A percentile compares a stretch with the other conserved stretches of the same genome.
phyloP scores from a whole-genome alignment of 345 rosid species.

The Brassica cretica region DNA sequence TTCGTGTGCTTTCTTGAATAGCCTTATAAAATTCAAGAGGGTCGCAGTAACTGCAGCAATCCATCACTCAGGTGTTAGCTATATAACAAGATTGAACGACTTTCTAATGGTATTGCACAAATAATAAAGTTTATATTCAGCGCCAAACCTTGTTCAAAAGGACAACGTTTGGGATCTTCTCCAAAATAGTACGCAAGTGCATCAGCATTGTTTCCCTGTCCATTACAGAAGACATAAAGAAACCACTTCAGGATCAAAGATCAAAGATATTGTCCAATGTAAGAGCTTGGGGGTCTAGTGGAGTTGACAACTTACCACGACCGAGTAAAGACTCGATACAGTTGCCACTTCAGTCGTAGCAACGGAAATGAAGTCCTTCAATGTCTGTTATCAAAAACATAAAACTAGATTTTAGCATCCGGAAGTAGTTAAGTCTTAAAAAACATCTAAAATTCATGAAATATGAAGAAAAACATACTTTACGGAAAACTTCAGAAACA shows the following conservation, averaged over 20 bases:
- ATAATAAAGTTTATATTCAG: conserved; percentile 16
- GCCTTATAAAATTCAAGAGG: conserved; percentile 74
- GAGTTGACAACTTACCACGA: conserved; percentile 65
- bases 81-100: not conserved
- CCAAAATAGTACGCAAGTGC: conserved; percentile 91
- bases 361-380: conserved; percentile 68
- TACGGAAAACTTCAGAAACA: conserved; percentile 80
- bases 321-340: conserved; percentile 73
- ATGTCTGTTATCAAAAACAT: conserved; percentile 49
- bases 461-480: conserved; percentile 48
- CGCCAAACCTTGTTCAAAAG: conserved; percentile 91
- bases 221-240: conserved; percentile 18
- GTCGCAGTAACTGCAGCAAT: conserved; percentile 78
- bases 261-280: conserved; percentile 10
- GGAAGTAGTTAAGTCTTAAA: not conserved
- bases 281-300: not conserved
- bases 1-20: conserved; percentile 93
- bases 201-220: conserved; percentile 98
- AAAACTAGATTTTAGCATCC: conserved; percentile 17
- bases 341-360: conserved; percentile 84
- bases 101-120: conserved; percentile 9
- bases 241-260: conserved; percentile 2
- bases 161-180: conserved; percentile 96
- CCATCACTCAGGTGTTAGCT: conserved; percentile 15
- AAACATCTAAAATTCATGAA: not conserved